These are phyloP conservation scores for Coemansia sp. DNA, from an alignment of 192 early-diverging fungal genomes.

Conservation along the genomic window DNA sequence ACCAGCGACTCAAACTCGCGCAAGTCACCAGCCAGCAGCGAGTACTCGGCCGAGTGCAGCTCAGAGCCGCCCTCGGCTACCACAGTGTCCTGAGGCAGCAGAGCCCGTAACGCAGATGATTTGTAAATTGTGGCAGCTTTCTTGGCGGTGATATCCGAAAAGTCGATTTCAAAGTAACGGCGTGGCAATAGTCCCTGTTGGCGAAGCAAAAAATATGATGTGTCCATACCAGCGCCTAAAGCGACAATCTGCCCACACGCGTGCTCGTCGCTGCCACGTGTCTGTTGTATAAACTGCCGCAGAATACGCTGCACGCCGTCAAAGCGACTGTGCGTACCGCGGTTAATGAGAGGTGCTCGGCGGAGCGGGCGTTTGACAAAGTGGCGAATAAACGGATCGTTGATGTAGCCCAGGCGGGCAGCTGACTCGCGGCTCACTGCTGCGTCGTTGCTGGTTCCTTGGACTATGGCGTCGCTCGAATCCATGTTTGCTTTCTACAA, in stretches of 20 bases:
- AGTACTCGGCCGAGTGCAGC: slow-evolving; percentile 66
- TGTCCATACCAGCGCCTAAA: slow-evolving; percentile 91
- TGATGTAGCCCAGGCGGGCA: slow-evolving; percentile 74
- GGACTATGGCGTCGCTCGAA: slow-evolving; percentile 66
- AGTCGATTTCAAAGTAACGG: slow-evolving; percentile 90
- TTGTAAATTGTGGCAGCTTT: slow-evolving; percentile 71
- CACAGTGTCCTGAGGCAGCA: slow-evolving; percentile 33
- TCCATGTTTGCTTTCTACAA: background rate
- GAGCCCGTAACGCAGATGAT: slow-evolving; percentile 31
- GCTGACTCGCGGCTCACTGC: slow-evolving; percentile 84
- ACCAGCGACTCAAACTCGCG: slow-evolving; percentile 62
- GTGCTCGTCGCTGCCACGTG: background rate
- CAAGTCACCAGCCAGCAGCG: slow-evolving; percentile 79
- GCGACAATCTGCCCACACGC: slow-evolving; percentile 67
- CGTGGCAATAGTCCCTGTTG: slow-evolving; percentile 27
- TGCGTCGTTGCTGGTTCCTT: slow-evolving; percentile 92
- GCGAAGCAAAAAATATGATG: slow-evolving; percentile 82
- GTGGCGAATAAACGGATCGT: slow-evolving; percentile 76
- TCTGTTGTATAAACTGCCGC: slow-evolving; percentile 58
- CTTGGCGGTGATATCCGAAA: slow-evolving; percentile 78
- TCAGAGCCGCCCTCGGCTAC: slow-evolving; percentile 71
- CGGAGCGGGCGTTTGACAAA: slow-evolving; percentile 76
- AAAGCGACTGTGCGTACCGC: slow-evolving; percentile 84
- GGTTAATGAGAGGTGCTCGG: slow-evolving; percentile 89
- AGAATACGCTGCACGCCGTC: slow-evolving; percentile 66